Evolutionary conservation across 148 eudicot genomes (phyloP), one percentile per base, ranked within the genome.

Genomic region (Fagopyrum esculentum): DNA sequence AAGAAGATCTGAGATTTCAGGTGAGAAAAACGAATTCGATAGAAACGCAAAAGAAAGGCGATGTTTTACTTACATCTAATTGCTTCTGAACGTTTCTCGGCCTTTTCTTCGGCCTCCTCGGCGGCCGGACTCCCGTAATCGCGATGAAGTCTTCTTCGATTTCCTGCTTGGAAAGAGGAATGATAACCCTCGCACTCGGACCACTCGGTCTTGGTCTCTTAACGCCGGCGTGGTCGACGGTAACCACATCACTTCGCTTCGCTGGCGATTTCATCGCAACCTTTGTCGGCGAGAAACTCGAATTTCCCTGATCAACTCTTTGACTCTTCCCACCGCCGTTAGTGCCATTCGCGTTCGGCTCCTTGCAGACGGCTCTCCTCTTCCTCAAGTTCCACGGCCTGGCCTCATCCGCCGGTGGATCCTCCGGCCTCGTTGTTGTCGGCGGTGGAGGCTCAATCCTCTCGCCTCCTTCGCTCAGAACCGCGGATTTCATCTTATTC

Each of bases 301-400:
- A 73, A 74, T 63, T 82, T 74, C 69, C 46, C 49, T 70, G 77
- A 52, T 69, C 84, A 45, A 74, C 52, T 45, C 19, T 68, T 76
- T 61, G 76, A 59, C 77, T 61, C 77, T 66, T 82, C 52, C 56
- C 76, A 16, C 72, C 80, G 69, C 73, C 81, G 22, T 35, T 35
- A 35, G 26, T 71, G 77, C 56, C 55, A 68, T 45, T 45, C 12
- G n/a, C 71, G 9, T 40, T 73, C 46, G 79, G 83, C 19, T 74
- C 81, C 79, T 81, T 88, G 40, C 81, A 85, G 16, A 86, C 82
- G 6, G 91, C 89, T 76, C 92, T 52, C 52, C 89, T 45, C 7
- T 80, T 87, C 85, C 97, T 77, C 86, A 92, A 81, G 76, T 92
- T 92, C 98, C 93, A 89, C 77, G 87, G 96, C 72, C 82, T 68